phyloP scores from a whole-genome alignment of 2,329 filamentous ascomycete species.

The Thelonectria blattea region DNA sequence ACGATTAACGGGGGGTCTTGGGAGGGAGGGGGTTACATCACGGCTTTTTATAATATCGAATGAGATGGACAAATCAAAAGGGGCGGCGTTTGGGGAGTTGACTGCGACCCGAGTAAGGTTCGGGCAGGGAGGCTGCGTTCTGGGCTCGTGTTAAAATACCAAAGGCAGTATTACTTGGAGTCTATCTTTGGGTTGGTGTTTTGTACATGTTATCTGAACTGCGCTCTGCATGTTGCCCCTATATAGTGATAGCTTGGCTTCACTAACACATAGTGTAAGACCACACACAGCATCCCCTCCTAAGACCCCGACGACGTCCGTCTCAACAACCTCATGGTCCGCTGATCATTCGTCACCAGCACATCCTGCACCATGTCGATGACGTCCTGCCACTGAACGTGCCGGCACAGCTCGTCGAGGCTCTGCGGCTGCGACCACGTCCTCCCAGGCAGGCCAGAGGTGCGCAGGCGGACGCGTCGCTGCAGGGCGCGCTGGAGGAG shows the following conservation, averaged over 20 bases:
- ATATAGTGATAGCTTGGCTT: no score
- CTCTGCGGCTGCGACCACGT: constrained; percentile 29
- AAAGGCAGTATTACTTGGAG: constrained; percentile 13
- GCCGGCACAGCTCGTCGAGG: constrained; percentile 43
- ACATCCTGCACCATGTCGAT: constrained; percentile 41
- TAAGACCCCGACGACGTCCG: background rate
- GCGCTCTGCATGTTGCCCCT: background rate
- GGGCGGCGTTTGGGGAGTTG: constrained; percentile 29
- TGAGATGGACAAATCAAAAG: constrained; percentile 12
- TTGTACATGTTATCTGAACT: background rate
- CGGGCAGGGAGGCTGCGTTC: constrained; percentile 23
- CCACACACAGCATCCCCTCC: background rate
- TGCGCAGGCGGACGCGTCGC: constrained; percentile 30
- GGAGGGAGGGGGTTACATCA: background rate
- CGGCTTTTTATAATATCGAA: background rate
- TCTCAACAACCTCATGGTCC: constrained; percentile 30
- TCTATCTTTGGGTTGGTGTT: background rate
- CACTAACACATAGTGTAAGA: no score
- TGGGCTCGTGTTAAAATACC: constrained; percentile 27
- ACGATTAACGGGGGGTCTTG: constrained; percentile 37
- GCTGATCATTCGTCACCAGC: constrained; percentile 36
- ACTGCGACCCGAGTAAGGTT: constrained; percentile 1
- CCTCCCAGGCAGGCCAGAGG: background rate
- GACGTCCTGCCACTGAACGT: constrained; percentile 44
- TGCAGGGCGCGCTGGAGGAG: constrained; percentile 43